Conservation (phyloP, 495 filamentous ascomycete species). For the Penicillium riverlandense region DNA sequence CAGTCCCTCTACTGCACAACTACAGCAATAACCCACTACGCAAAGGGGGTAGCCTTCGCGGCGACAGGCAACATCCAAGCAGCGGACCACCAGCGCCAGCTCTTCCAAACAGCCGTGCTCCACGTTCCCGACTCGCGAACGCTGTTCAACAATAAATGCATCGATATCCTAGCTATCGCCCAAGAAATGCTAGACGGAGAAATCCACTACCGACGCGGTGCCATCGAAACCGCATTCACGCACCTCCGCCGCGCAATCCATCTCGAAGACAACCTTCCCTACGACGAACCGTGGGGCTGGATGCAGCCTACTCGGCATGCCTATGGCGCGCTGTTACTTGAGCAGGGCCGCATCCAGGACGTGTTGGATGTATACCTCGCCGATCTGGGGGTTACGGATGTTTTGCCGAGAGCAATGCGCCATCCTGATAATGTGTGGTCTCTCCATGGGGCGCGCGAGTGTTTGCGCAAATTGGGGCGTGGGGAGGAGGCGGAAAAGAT, state of each 20-base stretch:
- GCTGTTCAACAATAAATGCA: slow-evolving; percentile 57
- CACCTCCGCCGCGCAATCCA: slow-evolving; percentile 45
- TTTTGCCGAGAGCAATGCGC: slow-evolving; percentile 48
- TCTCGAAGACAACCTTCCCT: slow-evolving; percentile 50
- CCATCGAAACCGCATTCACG: slow-evolving; percentile 46
- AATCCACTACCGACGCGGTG: slow-evolving; percentile 54
- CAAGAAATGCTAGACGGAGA: slow-evolving; percentile 62
- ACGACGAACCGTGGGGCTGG: slow-evolving; percentile 66
- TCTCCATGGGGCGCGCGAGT: slow-evolving; percentile 60
- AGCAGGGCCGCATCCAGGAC: slow-evolving; percentile 50
- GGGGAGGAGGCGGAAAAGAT: slow-evolving; percentile 42
- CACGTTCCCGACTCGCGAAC: slow-evolving; percentile 46
- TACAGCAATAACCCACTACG: slow-evolving; percentile 58
- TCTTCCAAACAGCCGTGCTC: slow-evolving; percentile 39
- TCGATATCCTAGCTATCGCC: slow-evolving; percentile 52
- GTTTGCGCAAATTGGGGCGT: slow-evolving; percentile 44
- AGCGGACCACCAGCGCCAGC: slow-evolving; percentile 35
- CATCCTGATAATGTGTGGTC: slow-evolving; percentile 66
- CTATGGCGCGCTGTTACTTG: slow-evolving; percentile 54
- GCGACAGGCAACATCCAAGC: slow-evolving; percentile 39
- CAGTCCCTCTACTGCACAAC: slow-evolving; percentile 51
- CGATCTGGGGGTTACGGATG: slow-evolving; percentile 52
- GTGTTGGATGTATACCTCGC: slow-evolving; percentile 50
- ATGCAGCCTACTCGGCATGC: slow-evolving; percentile 63
- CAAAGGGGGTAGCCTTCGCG: slow-evolving; percentile 54